phyloP scores from a whole-genome alignment of 768 basidiomycete species.

The Clitopilus hobsonii region DNA sequence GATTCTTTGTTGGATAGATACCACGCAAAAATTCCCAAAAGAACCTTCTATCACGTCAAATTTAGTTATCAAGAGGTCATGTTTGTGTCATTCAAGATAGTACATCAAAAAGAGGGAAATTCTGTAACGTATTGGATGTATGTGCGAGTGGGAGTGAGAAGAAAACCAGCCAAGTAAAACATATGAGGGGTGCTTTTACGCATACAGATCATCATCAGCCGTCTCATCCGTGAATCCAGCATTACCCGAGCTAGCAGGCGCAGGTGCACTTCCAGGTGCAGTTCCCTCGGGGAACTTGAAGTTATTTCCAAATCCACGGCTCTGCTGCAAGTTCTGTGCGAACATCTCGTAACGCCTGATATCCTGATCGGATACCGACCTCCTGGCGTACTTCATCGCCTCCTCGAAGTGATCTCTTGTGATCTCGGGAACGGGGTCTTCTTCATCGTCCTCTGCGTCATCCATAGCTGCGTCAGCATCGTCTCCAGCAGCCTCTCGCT shows the following conservation, averaged over 20 bases:
- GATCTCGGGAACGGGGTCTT: constrained; percentile 89
- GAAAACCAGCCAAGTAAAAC: constrained; percentile 5
- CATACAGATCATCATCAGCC: constrained; percentile 90
- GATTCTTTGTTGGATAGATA: too few relatives aligned
- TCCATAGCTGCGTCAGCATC: constrained; percentile 72
- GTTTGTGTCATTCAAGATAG: background rate
- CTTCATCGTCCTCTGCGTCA: constrained; percentile 63
- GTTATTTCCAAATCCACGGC: constrained; percentile 86
- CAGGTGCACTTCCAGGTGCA: constrained; percentile 34
- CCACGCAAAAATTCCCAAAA: background rate
- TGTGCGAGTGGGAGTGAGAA: constrained; percentile 2
- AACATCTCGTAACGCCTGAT: constrained; percentile 99
- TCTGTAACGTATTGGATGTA: background rate
- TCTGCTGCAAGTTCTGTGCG: constrained; percentile 85
- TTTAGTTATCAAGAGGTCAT: background rate
- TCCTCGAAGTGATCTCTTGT: constrained; percentile 95
- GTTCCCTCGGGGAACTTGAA: constrained; percentile 96
- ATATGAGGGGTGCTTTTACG: constrained; percentile 31
- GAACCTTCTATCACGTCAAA: background rate
- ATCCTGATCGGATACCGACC: constrained; percentile 94
- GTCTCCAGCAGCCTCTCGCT: constrained; percentile 66
- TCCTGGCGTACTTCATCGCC: constrained; percentile 96
- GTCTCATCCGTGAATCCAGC: constrained; percentile 81
- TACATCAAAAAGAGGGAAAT: constrained; percentile 4
- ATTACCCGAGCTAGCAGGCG: constrained; percentile 44